Conservation (phyloP, 1,139 yeast species). For the Candida tetrigidarum region DNA sequence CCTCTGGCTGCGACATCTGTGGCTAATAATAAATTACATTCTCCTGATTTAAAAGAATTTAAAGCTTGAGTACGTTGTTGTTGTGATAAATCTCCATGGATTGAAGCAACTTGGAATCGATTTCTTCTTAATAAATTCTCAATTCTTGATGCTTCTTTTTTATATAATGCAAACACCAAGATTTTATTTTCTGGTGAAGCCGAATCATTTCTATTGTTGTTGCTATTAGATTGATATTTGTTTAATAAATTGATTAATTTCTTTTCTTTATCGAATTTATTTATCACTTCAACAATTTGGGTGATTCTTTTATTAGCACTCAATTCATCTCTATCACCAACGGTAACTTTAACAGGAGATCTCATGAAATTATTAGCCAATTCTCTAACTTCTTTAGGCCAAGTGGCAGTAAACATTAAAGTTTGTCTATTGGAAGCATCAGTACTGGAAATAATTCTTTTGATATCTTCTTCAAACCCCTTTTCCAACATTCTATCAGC, state of each 20-base stretch:
- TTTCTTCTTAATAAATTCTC: conserved; percentile 75
- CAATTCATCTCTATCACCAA: conserved; percentile 93
- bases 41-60: conserved; percentile 83
- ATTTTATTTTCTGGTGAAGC: conserved; percentile 82
- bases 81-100: conserved; percentile 95
- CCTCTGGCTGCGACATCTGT: conserved; percentile 99
- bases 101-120: conserved; percentile 85
- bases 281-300: conserved; percentile 92
- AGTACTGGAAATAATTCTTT: conserved; percentile 68
- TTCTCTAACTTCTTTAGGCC: conserved; percentile 94
- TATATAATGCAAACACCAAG: conserved; percentile 90
- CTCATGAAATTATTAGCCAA: conserved; percentile 88
- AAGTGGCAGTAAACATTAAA: conserved; percentile 86
- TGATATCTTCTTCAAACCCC: conserved; percentile 97
- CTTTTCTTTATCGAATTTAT: conserved; percentile 81
- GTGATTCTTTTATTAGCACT: conserved; percentile 93
- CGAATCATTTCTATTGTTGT: too few species aligned
- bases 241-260: conserved; percentile 70
- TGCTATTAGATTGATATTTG: too few species aligned
- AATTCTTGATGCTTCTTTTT: conserved; percentile 93
- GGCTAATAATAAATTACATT: conserved; percentile 77
- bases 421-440: conserved; percentile 65
- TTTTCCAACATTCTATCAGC: conserved; percentile 98
- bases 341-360: conserved; percentile 82
- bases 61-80: conserved; percentile 90